Percentiles rank a stretch among this genome's conserved stretches.
Conservation (phyloP, 1,139 yeast species). For the Petasospora fabianii region DNA sequence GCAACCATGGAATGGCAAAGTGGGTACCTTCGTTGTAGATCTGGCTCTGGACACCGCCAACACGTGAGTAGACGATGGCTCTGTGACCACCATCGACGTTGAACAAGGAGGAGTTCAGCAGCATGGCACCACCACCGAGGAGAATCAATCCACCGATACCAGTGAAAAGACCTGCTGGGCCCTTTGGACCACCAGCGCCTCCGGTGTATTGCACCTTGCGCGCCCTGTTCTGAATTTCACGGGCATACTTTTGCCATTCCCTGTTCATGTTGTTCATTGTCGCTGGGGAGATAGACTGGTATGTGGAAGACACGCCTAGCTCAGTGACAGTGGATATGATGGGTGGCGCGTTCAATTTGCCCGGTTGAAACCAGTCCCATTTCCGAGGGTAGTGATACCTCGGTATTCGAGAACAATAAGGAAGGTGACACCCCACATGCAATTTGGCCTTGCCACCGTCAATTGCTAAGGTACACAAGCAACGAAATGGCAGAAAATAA, state of each 20-base stretch:
- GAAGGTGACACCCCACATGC: too few relatives aligned
- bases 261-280: slow-evolving; percentile 36
- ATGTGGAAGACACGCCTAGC: neutral
- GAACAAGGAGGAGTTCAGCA: slow-evolving; percentile 74
- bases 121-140: slow-evolving; percentile 67
- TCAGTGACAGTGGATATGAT: neutral
- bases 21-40: slow-evolving; percentile 95
- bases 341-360: too few relatives aligned
- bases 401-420: too few relatives aligned
- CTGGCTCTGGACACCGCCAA: slow-evolving; percentile 80
- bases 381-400: too few relatives aligned
- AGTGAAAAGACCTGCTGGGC: slow-evolving; percentile 60
- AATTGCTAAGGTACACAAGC: too few relatives aligned
- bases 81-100: slow-evolving; percentile 99
- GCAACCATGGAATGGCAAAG: slow-evolving; percentile 94
- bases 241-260: slow-evolving; percentile 66
- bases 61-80: slow-evolving; percentile 88
- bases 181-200: slow-evolving; percentile 30
- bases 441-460: too few relatives aligned
- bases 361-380: too few relatives aligned
- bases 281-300: neutral
- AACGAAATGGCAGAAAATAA: slow-evolving; percentile 1
- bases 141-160: slow-evolving; percentile 77
- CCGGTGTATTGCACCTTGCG: slow-evolving; percentile 43
- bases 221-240: slow-evolving; percentile 64